A percentile compares a stretch with the other conserved stretches of the same genome.
These are phyloP conservation scores for Claviceps maximensis DNA, from an alignment of 2,329 filamentous ascomycete species.

Conservation along the genomic window DNA sequence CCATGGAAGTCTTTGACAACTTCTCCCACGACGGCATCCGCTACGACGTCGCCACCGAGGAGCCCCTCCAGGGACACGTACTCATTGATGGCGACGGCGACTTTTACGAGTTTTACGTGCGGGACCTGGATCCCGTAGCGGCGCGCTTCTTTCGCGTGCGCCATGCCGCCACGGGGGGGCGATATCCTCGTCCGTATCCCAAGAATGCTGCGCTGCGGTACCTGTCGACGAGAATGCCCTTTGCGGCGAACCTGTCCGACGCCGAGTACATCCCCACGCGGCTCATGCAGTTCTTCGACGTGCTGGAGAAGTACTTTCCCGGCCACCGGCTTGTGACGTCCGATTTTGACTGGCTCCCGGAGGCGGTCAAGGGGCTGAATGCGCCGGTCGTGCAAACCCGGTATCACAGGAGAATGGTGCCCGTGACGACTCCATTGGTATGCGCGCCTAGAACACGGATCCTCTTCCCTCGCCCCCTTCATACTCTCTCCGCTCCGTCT, in stretches of 20 bases:
- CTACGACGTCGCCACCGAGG: constrained; percentile 70
- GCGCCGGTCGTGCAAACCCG: constrained; percentile 93
- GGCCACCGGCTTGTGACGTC: constrained; percentile 77
- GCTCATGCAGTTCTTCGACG: constrained; percentile 93
- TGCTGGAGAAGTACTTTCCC: constrained; percentile 78
- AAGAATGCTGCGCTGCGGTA: constrained; percentile 42
- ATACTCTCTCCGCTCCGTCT: not conserved
- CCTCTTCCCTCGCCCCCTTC: constrained; percentile 6
- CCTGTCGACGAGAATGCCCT: constrained; percentile 51
- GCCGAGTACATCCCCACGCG: constrained; percentile 92
- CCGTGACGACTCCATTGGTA: constrained; percentile 82
- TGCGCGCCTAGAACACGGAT: not conserved
- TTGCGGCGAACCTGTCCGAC: constrained; percentile 60
- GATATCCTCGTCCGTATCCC: constrained; percentile 49
- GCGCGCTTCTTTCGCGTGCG: constrained; percentile 75
- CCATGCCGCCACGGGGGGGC: constrained; percentile 55
- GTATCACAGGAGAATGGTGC: constrained; percentile 74
- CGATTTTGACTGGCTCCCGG: constrained; percentile 79
- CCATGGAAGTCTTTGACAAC: constrained; percentile 97
- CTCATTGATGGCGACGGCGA: constrained; percentile 76
- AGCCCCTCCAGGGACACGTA: constrained; percentile 77
- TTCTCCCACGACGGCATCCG: constrained; percentile 91
- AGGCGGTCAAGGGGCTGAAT: constrained; percentile 73
- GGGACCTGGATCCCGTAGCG: constrained; percentile 67
- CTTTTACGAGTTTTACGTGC: constrained; percentile 88